Base-by-base conservation (phyloP, 768 basidiomycete genomes). In the Collybiopsis luxurians region DNA sequence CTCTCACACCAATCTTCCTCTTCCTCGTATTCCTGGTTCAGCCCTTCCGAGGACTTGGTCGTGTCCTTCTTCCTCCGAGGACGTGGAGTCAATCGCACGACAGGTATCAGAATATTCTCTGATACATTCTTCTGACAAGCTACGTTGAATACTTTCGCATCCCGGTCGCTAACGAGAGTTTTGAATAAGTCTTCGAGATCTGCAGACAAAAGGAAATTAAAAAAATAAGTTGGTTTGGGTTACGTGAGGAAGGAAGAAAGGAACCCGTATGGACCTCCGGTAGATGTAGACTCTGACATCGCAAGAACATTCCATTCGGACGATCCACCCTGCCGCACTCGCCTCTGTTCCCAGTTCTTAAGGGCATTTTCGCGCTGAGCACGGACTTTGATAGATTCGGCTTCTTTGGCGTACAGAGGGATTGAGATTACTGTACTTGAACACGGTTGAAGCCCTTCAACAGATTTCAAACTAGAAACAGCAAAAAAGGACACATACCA, bases 1-100 rank as follows among this genome's bases (percentile, higher is more conserved):
- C 73, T 71, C 10, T 73, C 70, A 6, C 78, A 67, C 77, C 83
- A 83, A 55, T 84, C 82, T 43, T 84, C 82, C 9, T 63, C 28
- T n/a, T 59, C 68, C 23, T 79, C 78, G 2, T 66, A 62, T 28
- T 63, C 58, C 1, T 60, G 59, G 3, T 40, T 64, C 38, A 60
- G 17, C 15, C 55, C 13, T 34, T n/a, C n/a, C n/a, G n/a, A n/a
- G 31, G 49, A 47, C 57, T 54, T 27, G 56, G 44, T n/a, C 51
- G 53, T 5, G 6, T 13, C 5, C 6, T 36, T 36, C 19, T 36
- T 15, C 15, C 11, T 11, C 21, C 19, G 24, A 38, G 75, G 72
- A 31, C 59, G 69, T 9, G 63, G 58, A 12, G 69, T 57, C 46
- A 79, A 60, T 7, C 63, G 58, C 6, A 67, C 66, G 3, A 67